Conservation (phyloP, 352 stramenopile species). For the Globisporangium cystogenes region DNA sequence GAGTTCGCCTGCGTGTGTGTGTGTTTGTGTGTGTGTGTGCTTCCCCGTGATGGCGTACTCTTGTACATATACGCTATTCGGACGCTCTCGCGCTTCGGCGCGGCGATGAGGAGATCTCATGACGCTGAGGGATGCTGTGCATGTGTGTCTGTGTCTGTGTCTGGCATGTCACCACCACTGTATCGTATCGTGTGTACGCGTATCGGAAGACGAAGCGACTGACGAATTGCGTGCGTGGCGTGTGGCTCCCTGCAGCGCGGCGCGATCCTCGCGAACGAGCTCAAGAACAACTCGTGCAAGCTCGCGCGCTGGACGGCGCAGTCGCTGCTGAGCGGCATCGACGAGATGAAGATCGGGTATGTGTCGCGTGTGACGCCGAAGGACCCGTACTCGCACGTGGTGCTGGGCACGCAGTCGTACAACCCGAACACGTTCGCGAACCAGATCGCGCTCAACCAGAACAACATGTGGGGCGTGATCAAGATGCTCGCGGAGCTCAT, state of each 20-base stretch:
- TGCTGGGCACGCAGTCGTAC: constrained; percentile 97
- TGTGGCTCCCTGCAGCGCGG: constrained; percentile 69
- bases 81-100: constrained; percentile 18
- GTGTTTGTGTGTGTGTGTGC: constrained; percentile 6
- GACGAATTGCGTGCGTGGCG: constrained; percentile 5
- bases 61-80: constrained; percentile 66
- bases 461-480: constrained; percentile 97
- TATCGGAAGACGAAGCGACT: not conserved
- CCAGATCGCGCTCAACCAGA: constrained; percentile 97
- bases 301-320: constrained; percentile 98
- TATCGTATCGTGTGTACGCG: too few species aligned
- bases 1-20: constrained; percentile 14
- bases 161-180: too few species aligned
- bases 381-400: constrained; percentile 94
- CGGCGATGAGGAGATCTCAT: constrained; percentile 12
- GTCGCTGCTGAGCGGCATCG: constrained; percentile 92
- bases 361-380: constrained; percentile 92
- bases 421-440: constrained; percentile 95
- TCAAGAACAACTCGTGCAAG: constrained; percentile 99
- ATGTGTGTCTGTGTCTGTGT: not conserved
- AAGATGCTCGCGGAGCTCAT: constrained; percentile 94
- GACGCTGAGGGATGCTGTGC: constrained; percentile 13
- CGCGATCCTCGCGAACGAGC: constrained; percentile 95
- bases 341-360: constrained; percentile 98
- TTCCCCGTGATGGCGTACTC: constrained; percentile 17